Evolutionary conservation across 1,284 basidiomycete species (phyloP).

Genomic region (Irpex lacteus): DNA sequence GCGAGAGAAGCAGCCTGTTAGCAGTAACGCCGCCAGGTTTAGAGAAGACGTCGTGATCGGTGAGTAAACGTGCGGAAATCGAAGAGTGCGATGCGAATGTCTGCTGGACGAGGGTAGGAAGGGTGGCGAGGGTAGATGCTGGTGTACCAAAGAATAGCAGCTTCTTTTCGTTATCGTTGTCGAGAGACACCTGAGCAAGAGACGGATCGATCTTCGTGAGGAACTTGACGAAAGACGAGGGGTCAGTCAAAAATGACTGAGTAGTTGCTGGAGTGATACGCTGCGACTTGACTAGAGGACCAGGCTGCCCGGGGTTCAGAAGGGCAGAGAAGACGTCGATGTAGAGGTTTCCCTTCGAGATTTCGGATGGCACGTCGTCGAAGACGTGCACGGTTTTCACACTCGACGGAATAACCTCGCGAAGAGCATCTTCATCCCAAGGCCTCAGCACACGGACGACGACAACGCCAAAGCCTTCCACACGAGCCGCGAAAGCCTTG

Average conservation of each 20-base stretch:
- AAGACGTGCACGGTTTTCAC: constrained; percentile 63
- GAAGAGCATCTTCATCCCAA: constrained; percentile 66
- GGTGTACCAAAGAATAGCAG: constrained; percentile 64
- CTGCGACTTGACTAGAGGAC: constrained; percentile 52
- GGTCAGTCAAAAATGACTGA: constrained; percentile 48
- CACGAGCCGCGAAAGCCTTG: constrained; percentile 44
- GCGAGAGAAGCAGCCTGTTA: constrained; percentile 57
- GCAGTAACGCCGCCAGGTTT: constrained; percentile 64
- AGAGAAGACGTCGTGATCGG: constrained; percentile 67
- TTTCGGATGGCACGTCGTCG: constrained; percentile 68
- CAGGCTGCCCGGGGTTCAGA: constrained; percentile 36
- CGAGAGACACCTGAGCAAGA: constrained; percentile 16
- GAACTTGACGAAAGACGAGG: constrained; percentile 44
- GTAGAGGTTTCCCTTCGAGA: constrained; percentile 65
- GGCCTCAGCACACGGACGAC: constrained; percentile 75
- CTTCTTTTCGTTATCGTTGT: constrained; percentile 42
- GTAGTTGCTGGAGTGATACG: constrained; percentile 56
- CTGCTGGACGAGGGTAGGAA: constrained; percentile 54
- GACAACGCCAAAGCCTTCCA: constrained; percentile 56
- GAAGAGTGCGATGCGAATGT: constrained; percentile 45
- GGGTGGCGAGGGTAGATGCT: constrained; percentile 46
- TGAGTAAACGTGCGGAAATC: constrained; percentile 56
- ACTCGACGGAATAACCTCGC: constrained; percentile 52
- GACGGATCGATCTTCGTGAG: constrained; percentile 12
- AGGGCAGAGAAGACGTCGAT: constrained; percentile 69